A percentile compares a stretch with the other conserved stretches of the same genome.
These are phyloP conservation scores for Alternaria sp. DNA, from an alignment of 2,329 filamentous ascomycete species.

Conservation along the genomic window DNA sequence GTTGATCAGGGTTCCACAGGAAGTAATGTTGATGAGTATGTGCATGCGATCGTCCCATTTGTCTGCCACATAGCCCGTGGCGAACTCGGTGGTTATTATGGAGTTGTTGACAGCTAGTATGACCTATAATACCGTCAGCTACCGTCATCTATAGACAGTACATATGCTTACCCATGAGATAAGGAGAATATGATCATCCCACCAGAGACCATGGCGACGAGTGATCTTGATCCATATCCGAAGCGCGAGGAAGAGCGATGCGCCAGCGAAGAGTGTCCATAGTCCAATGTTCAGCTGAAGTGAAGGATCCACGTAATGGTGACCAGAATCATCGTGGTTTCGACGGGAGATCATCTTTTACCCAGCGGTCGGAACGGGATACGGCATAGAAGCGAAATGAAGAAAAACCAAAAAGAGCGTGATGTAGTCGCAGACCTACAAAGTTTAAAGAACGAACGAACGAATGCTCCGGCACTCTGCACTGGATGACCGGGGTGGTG, in stretches of 20 bases:
- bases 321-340: slow-evolving; percentile 27
- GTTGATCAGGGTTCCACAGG: slow-evolving; percentile 50
- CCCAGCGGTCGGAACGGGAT: slow-evolving; percentile 23
- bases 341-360: slow-evolving; percentile 34
- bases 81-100: slow-evolving; percentile 58
- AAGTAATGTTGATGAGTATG: slow-evolving; percentile 59
- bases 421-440: slow-evolving; percentile 7
- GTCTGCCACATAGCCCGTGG: slow-evolving; percentile 58
- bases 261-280: slow-evolving; percentile 51
- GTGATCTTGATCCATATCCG: slow-evolving; percentile 50
- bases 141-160: background rate
- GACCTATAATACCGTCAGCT: slow-evolving; percentile 39
- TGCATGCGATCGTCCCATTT: slow-evolving; percentile 63
- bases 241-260: slow-evolving; percentile 46
- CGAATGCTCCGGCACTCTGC: slow-evolving; percentile 11
- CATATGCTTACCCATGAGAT: slow-evolving; percentile 45
- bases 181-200: slow-evolving; percentile 51
- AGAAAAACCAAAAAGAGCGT: slow-evolving; percentile 11
- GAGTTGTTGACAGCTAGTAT: slow-evolving; percentile 56
- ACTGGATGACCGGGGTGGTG: slow-evolving; percentile 8
- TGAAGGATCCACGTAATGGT: slow-evolving; percentile 47
- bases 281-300: slow-evolving; percentile 49
- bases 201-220: slow-evolving; percentile 52
- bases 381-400: slow-evolving; percentile 19
- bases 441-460: slow-evolving; percentile 13